phyloP scores from a whole-genome alignment of 2,329 filamentous ascomycete genomes.

The Fusarium haematococcum region DNA sequence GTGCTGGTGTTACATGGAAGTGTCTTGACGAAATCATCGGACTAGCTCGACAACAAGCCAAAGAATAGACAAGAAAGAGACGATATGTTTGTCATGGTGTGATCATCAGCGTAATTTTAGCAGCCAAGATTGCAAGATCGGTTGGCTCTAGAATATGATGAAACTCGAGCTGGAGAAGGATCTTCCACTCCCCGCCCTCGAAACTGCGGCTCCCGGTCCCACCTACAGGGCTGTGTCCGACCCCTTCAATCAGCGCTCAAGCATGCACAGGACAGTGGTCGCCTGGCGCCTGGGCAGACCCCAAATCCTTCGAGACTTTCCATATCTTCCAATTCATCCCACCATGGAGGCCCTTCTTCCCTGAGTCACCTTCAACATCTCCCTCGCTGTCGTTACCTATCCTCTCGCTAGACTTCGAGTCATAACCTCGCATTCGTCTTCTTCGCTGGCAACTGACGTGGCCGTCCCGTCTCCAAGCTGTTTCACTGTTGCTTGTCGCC shows the following conservation, averaged over 20 bases:
- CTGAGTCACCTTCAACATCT: conserved; percentile 1
- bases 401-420: neutral
- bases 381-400: conserved; percentile 20
- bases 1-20: neutral
- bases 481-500: neutral
- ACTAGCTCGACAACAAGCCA: neutral
- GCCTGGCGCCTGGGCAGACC: conserved; percentile 12
- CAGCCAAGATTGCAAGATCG: neutral
- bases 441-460: conserved; percentile 8
- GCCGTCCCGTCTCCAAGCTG: neutral
- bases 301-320: conserved; percentile 8
- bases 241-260: conserved; percentile 36
- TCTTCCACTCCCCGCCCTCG: conserved; percentile 26
- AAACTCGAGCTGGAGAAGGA: conserved; percentile 33
- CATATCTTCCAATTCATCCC: conserved; percentile 5
- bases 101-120: conserved; percentile 13
- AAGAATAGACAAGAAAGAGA: neutral
- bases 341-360: conserved; percentile 2
- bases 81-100: neutral
- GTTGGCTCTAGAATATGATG: conserved; percentile 39
- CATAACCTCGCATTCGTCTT: conserved; percentile 2
- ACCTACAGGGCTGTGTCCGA: conserved; percentile 43
- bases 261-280: conserved; percentile 13
- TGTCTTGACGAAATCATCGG: neutral
- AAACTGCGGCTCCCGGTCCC: conserved; percentile 31